Base-by-base conservation (phyloP, 345 rosid genomes). In the Boechera retrofracta region DNA sequence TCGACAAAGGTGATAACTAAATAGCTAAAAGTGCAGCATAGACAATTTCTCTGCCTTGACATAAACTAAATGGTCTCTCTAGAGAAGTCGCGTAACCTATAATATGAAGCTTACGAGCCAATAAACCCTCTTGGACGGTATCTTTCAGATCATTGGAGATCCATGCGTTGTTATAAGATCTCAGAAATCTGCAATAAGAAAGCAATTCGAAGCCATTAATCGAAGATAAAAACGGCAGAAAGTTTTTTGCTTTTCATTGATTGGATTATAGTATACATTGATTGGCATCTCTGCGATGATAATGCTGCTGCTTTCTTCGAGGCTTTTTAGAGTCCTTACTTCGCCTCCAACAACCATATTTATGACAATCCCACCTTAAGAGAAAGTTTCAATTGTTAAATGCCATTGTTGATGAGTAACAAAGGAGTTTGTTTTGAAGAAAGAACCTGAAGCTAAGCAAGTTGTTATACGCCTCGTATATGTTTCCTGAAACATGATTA, bases 281-380 rank as follows among this genome's bases (percentile, higher is more conserved):
- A 94, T 89, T 11, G 98, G 98, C 98, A 94, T 90, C 83, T 92
- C 98, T 2, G 87, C 89, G 16, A 94, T 89, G 80, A 83, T 75
- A 65, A 92, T 75, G 69, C 80, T 66, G 59, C 89, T 87, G 81
- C 86, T 86, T 78, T 94, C 97, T 74, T 92, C 98, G 5, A 92
- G 74, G 79, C 82, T 82, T 85, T 87, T 94, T 10, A 94, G 89
- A 72, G 86, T 86, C 16, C 84, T 85, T 1, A 94, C 97, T 88
- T 92, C 97, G 44, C 97, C 97, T 53, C 98, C 98, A 64, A 88
- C 95, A 21, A 92, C 93, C 92, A 94, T 86, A 80, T 94, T 94
- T 83, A 94, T 90, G 1, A 87, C 86, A 74, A 90, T 85, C 69
- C 98, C 98, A 88, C 91, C 98, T 94, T 87, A 75, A 78, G 12